Percentiles rank a stretch among this genome's conserved stretches.
phyloP scores from a whole-genome alignment of 768 basidiomycete genomes.

The Tylopilus cervinicoccineus region DNA sequence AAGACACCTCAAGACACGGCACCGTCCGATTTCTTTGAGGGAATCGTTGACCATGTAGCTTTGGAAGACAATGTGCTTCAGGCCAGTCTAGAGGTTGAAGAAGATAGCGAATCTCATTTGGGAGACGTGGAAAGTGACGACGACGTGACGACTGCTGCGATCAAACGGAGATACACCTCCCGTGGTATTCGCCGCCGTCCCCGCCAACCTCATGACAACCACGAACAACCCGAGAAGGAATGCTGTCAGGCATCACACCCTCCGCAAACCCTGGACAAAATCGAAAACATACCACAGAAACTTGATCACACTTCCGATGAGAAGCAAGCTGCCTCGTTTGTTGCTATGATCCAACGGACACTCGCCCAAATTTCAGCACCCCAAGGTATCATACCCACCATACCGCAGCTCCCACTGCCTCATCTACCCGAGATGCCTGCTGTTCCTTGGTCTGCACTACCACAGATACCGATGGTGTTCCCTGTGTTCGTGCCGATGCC shows the following conservation, averaged over 20 bases:
- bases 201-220: slow-evolving; percentile 13
- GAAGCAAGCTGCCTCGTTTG: slow-evolving; percentile 46
- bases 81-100: slow-evolving; percentile 31
- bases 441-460: slow-evolving; percentile 57
- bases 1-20: slow-evolving; percentile 65
- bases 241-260: background rate
- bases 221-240: slow-evolving; percentile 12
- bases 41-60: slow-evolving; percentile 18
- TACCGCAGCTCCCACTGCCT: slow-evolving; percentile 48
- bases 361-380: slow-evolving; percentile 57
- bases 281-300: slow-evolving; percentile 19
- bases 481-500: slow-evolving; percentile 71
- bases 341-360: slow-evolving; percentile 74
- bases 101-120: slow-evolving; percentile 60
- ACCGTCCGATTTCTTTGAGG: slow-evolving; percentile 43
- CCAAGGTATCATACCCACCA: slow-evolving; percentile 52
- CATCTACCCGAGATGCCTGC: slow-evolving; percentile 64
- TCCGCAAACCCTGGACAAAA: slow-evolving; percentile 1
- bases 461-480: slow-evolving; percentile 74
- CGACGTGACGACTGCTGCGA: slow-evolving; percentile 35
- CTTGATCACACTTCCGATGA: slow-evolving; percentile 24
- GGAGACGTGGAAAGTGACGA: slow-evolving; percentile 70
- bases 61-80: slow-evolving; percentile 25
- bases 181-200: slow-evolving; percentile 34
- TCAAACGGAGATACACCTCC: slow-evolving; percentile 29